Conservation (phyloP, 495 filamentous ascomycete species). For the Paragyromitra xinjiangensis region DNA sequence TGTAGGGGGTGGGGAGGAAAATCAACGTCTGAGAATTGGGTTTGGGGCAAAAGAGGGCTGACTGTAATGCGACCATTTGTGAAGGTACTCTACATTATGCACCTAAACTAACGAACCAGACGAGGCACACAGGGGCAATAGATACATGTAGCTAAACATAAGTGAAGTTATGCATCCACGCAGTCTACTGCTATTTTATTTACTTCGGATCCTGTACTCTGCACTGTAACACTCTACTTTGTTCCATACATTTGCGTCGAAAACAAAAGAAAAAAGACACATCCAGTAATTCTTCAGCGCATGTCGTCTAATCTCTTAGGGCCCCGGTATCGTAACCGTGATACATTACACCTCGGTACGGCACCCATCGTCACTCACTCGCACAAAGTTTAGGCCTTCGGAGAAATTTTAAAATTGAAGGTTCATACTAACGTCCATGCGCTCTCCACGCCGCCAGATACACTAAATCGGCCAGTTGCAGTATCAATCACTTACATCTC, state of each 20-base stretch:
- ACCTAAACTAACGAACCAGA: slow-evolving; percentile 17
- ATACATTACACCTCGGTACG: slow-evolving; percentile 29
- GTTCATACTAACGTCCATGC: slow-evolving; percentile 32
- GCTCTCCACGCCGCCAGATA: neutral
- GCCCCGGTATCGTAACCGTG: no score
- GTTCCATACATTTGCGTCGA: no score
- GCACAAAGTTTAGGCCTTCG: slow-evolving; percentile 19
- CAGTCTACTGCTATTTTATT: slow-evolving; percentile 4
- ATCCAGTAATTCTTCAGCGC: slow-evolving; percentile 11
- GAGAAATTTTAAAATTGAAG: slow-evolving; percentile 43
- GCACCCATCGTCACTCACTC: slow-evolving; percentile 7
- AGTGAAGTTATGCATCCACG: slow-evolving; percentile 17
- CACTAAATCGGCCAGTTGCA: neutral
- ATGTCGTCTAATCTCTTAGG: slow-evolving; percentile 15
- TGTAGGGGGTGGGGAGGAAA: slow-evolving; percentile 34
- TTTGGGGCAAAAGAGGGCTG: slow-evolving; percentile 20
- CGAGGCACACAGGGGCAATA: slow-evolving; percentile 8
- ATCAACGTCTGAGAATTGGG: slow-evolving; percentile 19
- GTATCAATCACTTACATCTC: slow-evolving; percentile 5
- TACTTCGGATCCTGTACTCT: slow-evolving; percentile 16
- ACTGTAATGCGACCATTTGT: slow-evolving; percentile 20
- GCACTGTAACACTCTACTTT: slow-evolving; percentile 6
- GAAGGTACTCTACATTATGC: neutral
- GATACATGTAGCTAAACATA: neutral
- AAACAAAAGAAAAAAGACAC: neutral